phyloP scores from a whole-genome alignment of 2,329 filamentous ascomycete species.

The Podosphaera xanthii region DNA sequence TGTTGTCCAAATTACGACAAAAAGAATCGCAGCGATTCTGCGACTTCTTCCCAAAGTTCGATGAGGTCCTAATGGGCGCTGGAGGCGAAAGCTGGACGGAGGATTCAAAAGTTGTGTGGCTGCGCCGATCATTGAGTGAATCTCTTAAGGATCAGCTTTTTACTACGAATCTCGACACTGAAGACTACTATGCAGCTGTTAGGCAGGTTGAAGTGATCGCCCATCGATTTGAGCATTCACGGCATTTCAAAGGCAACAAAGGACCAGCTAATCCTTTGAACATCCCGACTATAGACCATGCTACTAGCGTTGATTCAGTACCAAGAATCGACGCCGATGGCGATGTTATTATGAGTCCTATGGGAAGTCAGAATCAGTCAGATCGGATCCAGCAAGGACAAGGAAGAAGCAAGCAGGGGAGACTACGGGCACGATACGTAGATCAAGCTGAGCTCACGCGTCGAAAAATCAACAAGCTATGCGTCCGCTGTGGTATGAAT shows the following conservation, averaged over 20 bases:
- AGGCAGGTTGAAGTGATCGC: not conserved
- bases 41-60: not conserved
- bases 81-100: not conserved
- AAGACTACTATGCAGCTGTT: not conserved
- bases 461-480: no score
- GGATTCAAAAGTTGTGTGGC: not conserved
- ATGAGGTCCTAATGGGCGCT: not conserved
- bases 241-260: not conserved
- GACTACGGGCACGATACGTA: no score
- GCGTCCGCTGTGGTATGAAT: no score
- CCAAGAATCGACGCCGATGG: not conserved
- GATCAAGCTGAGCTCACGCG: no score
- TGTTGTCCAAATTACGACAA: not conserved
- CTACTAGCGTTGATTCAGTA: no score
- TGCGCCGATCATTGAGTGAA: not conserved
- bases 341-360: not conserved
- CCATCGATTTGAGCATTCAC: not conserved
- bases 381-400: not conserved
- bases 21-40: not conserved
- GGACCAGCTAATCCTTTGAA: no score
- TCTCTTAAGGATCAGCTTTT: not conserved
- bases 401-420: no score
- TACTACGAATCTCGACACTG: not conserved
- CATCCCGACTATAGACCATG: no score
- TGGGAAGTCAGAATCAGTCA: not conserved